Conservation (phyloP, 225 moss, liverwort and hornwort genomes). For the Physcomitrium patens region DNA sequence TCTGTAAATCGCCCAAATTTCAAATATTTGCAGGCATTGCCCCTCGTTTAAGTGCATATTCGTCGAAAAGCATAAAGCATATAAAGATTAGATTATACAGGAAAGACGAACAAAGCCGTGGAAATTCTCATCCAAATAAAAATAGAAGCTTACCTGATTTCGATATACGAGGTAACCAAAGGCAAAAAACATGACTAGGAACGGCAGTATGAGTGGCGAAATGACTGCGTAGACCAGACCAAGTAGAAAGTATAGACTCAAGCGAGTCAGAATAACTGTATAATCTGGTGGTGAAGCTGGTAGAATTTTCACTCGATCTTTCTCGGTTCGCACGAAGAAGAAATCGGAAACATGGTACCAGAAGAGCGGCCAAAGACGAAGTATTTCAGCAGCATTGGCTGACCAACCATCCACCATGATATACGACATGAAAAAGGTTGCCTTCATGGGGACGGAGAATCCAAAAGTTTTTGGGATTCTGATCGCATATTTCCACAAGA, state of each 20-base stretch:
- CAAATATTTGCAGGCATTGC: not conserved
- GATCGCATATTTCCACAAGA: slow-evolving; percentile 20
- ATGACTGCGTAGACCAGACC: slow-evolving; percentile 86
- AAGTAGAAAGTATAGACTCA: slow-evolving; percentile 82
- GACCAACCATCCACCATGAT: slow-evolving; percentile 87
- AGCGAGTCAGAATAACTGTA: slow-evolving; percentile 51
- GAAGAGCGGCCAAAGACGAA: slow-evolving; percentile 65
- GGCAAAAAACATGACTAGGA: slow-evolving; percentile 68
- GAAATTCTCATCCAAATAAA: not conserved
- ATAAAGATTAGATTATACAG: not conserved
- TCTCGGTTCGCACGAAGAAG: slow-evolving; percentile 58
- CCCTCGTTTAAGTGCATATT: not conserved
- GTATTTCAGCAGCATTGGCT: slow-evolving; percentile 60
- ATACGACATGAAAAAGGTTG: slow-evolving; percentile 86
- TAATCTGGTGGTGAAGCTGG: slow-evolving; percentile 58
- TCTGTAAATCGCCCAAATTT: slow-evolving; percentile 3
- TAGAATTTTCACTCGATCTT: slow-evolving; percentile 65
- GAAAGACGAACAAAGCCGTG: not conserved
- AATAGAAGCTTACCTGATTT: slow-evolving; percentile 63
- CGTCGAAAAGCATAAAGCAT: too few relatives aligned
- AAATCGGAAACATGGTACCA: slow-evolving; percentile 45
- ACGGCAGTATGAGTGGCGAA: slow-evolving; percentile 82
- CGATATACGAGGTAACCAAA: slow-evolving; percentile 79
- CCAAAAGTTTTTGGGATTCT: slow-evolving; percentile 81
- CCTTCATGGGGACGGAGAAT: slow-evolving; percentile 69